A percentile compares a stretch with the other conserved stretches of the same genome.
These are phyloP conservation scores for Phytophthora crassamura DNA, from an alignment of 352 stramenopile species.

Conservation along the genomic window DNA sequence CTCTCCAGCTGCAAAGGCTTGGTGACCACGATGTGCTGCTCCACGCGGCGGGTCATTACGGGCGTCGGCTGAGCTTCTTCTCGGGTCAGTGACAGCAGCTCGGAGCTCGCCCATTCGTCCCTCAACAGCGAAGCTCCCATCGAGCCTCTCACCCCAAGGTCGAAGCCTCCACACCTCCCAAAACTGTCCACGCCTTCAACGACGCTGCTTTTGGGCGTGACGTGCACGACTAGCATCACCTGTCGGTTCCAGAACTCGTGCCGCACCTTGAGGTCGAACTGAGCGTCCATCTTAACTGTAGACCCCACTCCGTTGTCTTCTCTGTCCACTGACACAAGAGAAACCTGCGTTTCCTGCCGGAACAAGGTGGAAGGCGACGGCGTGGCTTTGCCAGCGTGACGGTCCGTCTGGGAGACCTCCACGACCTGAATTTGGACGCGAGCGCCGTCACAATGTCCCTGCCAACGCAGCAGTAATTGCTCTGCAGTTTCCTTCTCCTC, in stretches of 20 bases:
- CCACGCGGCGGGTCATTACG: constrained; percentile 53
- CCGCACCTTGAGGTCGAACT: constrained; percentile 67
- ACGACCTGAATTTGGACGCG: constrained; percentile 61
- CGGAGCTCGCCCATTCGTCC: constrained; percentile 43
- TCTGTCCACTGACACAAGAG: constrained; percentile 28
- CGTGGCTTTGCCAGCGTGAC: constrained; percentile 19
- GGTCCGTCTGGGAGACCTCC: constrained; percentile 19
- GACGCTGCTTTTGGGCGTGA: constrained; percentile 44
- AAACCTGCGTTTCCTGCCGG: constrained; percentile 63
- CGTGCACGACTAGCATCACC: constrained; percentile 57
- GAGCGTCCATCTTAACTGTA: constrained; percentile 43
- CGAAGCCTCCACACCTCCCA: not conserved
- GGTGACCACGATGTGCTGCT: constrained; percentile 53
- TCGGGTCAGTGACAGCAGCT: constrained; percentile 54
- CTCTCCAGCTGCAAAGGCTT: constrained; percentile 70
- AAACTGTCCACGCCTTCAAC: constrained; percentile 11
- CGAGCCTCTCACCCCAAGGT: not conserved
- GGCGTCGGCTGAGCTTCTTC: constrained; percentile 50
- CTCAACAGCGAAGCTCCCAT: constrained; percentile 30
- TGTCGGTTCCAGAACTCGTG: constrained; percentile 67
- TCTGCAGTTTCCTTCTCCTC: not conserved
- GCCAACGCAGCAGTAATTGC: constrained; percentile 44
- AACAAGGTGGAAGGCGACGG: constrained; percentile 50
- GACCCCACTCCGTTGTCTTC: constrained; percentile 1
- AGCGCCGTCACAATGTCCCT: constrained; percentile 51